Evolutionary conservation across 345 rosid genomes (phyloP), one percentile per base, ranked within the genome.

Genomic region (Sonneratia caseolaris): DNA sequence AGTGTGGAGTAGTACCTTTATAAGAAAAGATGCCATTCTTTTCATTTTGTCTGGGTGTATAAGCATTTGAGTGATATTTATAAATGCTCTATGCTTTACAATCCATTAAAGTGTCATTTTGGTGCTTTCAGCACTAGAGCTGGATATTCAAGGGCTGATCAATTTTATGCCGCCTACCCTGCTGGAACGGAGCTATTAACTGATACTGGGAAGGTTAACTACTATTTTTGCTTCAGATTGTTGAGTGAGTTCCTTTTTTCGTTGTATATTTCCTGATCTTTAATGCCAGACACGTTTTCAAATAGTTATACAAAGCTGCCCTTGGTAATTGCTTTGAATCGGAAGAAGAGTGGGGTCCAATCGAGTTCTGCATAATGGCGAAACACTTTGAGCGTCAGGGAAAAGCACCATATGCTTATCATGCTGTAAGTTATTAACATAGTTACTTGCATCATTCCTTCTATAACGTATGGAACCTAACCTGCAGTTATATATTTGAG

Each of bases 161-260:
- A 94, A 83, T 92, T 86, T 72, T 94, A 83, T 81, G 97, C 90
- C 36, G 82, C 99, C 22, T 95, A 90, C 71, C 99, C 97, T 3
- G 90, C 93, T 61, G 99, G 99, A 53, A 95, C 97, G 7, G 99
- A 92, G 78, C 88, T 95, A 77, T 75, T 92, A 55, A 85, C 93
- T 0, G 97, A 95, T 79, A 79, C 96, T 35, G 75, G 87, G 9
- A 92, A 92, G 90, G 93, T 90, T 57, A 3, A 1, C 19, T 56
- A 56, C 32, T 56, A n/a, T n/a, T 27, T 2, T 56, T n/a, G 64
- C 13, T 57, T n/a, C 35, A 7, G 32, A 57, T n/a, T 0, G 35
- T n/a, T 57, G 21, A 57, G 35, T 57, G n/a, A 32, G 35, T 57
- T n/a, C n/a, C 0, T 3, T n/a, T 1, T n/a, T 8, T 57, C 2